A percentile compares a stretch with the other conserved stretches of the same genome.
phyloP scores from a whole-genome alignment of 257 asterid genomes.

The Rubia yunnanensis region DNA sequence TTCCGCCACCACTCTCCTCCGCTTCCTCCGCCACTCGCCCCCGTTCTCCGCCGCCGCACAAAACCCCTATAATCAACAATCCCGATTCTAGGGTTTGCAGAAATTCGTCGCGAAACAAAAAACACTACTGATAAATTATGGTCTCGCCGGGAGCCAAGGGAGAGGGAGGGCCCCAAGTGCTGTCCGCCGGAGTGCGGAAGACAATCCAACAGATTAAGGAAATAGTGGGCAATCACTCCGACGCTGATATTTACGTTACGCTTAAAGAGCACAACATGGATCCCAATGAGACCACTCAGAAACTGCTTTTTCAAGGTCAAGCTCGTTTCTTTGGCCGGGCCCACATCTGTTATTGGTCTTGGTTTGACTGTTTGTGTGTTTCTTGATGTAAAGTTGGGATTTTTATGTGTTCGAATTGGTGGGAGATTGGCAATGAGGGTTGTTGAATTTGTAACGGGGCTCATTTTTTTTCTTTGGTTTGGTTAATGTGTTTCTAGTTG shows the following conservation, averaged over 20 bases:
- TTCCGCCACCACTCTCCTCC: not conserved
- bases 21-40: not conserved
- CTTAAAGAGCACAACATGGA: conserved; percentile 89
- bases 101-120: not conserved
- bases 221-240: conserved; percentile 75
- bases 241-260: conserved; percentile 74
- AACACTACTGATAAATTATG: conserved; percentile 34
- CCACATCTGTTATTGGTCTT: too few species aligned
- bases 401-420: not conserved
- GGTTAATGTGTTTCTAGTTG: not conserved
- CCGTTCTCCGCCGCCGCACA: not conserved
- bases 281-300: conserved; percentile 91
- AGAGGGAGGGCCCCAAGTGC: conserved; percentile 59
- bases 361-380: too few species aligned
- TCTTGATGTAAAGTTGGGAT: not conserved
- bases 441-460: not conserved
- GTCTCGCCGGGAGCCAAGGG: conserved; percentile 49
- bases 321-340: too few species aligned
- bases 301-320: conserved; percentile 78
- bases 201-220: conserved; percentile 80
- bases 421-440: not conserved
- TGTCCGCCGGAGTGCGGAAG: conserved; percentile 69
- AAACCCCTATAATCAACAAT: conserved; percentile 11
- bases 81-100: not conserved
- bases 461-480: too few species aligned